Base-by-base conservation (phyloP, 1,284 basidiomycete species). In the Inonotus obliquus region DNA sequence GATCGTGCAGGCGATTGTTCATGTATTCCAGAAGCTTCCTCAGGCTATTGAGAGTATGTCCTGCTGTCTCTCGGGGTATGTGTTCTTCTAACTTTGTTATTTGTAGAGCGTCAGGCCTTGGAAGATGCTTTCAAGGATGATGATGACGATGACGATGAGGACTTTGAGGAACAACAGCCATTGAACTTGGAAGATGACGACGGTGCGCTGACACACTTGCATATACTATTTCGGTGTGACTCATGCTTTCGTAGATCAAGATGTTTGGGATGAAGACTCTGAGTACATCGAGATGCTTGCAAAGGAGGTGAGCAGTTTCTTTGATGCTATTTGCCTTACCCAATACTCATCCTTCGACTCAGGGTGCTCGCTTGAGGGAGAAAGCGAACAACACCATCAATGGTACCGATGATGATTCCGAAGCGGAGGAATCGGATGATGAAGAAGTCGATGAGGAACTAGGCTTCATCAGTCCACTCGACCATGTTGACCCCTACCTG, bases 231-330 rank as follows among this genome's bases (percentile, higher is more conserved):
- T 57, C 63, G 11, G 11, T 4, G 19, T 41, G 25, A 17, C n/a
- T 64, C 27, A 44, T 41, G 41, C 35, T 25, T 53, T 38, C 37
- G 13, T 32, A 63, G 65, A 63, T 45, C 64, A 65, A 45, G 65
- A 68, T 69, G 89, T 92, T 17, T 92, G 88, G 86, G 91, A 92
- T 68, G 87, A 90, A 63, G 91, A 92, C 66, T 90, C 89, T 2
- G 87, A 86, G 1, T 92, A 92, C 69, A 77, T 92, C 54, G 91
- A 92, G 72, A 79, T 91, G 80, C 79, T 92, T 45, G 90, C 90
- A 9, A 84, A 84, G 67, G 90, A 92, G 82, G 89, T 88, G 65
- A 59, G 76, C 69, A 39, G 39, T 57, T 32, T 27, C 61, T 32
- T 17, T 21, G 52, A 61, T 29, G 29, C n/a, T n/a, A n/a, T n/a